Evolutionary conservation across 208 protist genomes (phyloP).

Genomic region (Leptomonas pyrrhocoris): DNA sequence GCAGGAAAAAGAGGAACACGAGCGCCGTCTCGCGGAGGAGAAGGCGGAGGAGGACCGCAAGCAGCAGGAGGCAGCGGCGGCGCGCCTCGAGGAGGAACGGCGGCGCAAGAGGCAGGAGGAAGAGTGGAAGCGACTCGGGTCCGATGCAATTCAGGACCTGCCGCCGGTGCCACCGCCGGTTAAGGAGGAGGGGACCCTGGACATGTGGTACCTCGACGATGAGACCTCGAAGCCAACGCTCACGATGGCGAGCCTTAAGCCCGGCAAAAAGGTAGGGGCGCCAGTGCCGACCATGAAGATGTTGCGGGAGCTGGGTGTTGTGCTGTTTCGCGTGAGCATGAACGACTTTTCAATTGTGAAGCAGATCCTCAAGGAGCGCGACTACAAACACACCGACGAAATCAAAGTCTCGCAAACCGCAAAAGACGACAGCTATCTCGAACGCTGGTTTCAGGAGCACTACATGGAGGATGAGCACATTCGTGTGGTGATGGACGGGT

Average conservation of each 20-base stretch:
- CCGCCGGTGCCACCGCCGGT: slow-evolving; percentile 76
- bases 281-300: slow-evolving; percentile 67
- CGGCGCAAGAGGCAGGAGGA: slow-evolving; percentile 67
- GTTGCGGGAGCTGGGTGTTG: slow-evolving; percentile 80
- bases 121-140: slow-evolving; percentile 84
- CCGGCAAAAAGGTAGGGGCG: slow-evolving; percentile 54
- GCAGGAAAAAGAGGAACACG: slow-evolving; percentile 75
- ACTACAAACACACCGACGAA: slow-evolving; percentile 93
- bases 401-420: slow-evolving; percentile 84
- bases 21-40: slow-evolving; percentile 63
- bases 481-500: slow-evolving; percentile 88
- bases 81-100: slow-evolving; percentile 71
- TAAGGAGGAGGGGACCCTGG: slow-evolving; percentile 44
- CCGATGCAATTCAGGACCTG: slow-evolving; percentile 81
- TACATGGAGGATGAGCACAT: slow-evolving; percentile 94
- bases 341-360: slow-evolving; percentile 88
- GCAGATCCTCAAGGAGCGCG: slow-evolving; percentile 84
- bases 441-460: slow-evolving; percentile 94
- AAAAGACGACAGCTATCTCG: slow-evolving; percentile 87
- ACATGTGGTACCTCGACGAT: slow-evolving; percentile 91
- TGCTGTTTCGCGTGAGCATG: slow-evolving; percentile 79
- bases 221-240: slow-evolving; percentile 70
- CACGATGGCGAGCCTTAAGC: slow-evolving; percentile 73
- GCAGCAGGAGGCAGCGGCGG: slow-evolving; percentile 61
- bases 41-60: slow-evolving; percentile 62